Evolutionary conservation across 768 basidiomycete species (phyloP), one percentile per base, ranked within the genome.

Genomic region (Russula virescens): DNA sequence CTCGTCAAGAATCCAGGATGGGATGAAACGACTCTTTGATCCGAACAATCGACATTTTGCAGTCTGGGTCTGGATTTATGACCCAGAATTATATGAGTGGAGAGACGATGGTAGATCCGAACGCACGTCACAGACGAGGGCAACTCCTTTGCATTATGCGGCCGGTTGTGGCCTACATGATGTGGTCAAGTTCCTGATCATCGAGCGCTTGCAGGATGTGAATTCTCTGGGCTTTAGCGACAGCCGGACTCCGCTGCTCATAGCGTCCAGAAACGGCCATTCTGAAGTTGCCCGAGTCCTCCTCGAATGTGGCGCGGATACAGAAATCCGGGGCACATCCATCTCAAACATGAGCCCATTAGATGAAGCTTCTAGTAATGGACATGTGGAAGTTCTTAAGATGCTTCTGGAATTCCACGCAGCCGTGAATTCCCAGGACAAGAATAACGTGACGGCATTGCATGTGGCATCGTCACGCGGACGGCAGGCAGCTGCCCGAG

Each of bases 61-160:
- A 3, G 25, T 23, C 3, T 61, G 60, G 53, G 16, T 55, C n/a
- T 49, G 60, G 53, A 21, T 55, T 14, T 31, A 49, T 11, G 60
- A 55, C 26, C 31, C 28, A 0, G 53, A 40, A n/a, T 21, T n/a
- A n/a, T n/a, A n/a, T n/a, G n/a, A n/a, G n/a, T n/a, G n/a, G n/a
- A n/a, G n/a, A n/a, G n/a, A n/a, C n/a, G n/a, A n/a, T n/a, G n/a
- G n/a, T n/a, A n/a, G n/a, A 0, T 13, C 11, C 5, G 23, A 47
- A 25, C 6, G n/a, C 19, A 43, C 52, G 0, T 5, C 2, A 3
- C 11, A 0, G 8, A 18, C 60, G 4, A 14, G 6, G 1, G 46
- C 49, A 5, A 31, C 46, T 2, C 46, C 60, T 2, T 55, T 61
- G n/a, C 43, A 55, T 23, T 55, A 48, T 26, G 60, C 53, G 0